Evolutionary conservation across 805 yeast genomes (phyloP).

Genomic region (Dipodascopsis tothii): DNA sequence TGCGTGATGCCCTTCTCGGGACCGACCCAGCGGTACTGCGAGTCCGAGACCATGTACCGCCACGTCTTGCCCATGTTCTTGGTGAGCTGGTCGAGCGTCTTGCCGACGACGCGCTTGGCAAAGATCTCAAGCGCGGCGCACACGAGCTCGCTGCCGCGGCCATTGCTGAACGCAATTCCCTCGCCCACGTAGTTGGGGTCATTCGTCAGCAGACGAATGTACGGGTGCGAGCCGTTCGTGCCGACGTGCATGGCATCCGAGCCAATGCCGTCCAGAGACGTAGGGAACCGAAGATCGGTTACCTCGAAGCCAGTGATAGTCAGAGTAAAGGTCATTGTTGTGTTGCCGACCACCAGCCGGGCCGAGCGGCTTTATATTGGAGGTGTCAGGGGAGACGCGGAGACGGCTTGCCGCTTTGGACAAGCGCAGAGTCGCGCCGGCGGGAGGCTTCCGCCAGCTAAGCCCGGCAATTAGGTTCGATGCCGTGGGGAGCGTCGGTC

Average conservation of each 20-base stretch:
- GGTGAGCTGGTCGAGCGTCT: slow-evolving; percentile 31
- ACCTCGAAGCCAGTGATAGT: slow-evolving; percentile 29
- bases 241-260: slow-evolving; percentile 33
- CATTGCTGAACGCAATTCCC: slow-evolving; percentile 40
- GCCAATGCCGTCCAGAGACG: slow-evolving; percentile 35
- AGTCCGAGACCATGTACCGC: slow-evolving; percentile 36
- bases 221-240: background rate
- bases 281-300: slow-evolving; percentile 26
- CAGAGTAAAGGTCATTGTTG: no score
- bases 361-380: no score
- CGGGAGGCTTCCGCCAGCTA: no score
- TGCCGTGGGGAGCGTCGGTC: no score
- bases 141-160: slow-evolving; percentile 36
- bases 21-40: slow-evolving; percentile 40
- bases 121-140: slow-evolving; percentile 34
- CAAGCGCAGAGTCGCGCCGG: no score
- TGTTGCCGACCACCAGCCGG: no score
- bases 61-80: slow-evolving; percentile 38
- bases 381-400: no score
- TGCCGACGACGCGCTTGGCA: slow-evolving; percentile 35
- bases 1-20: slow-evolving; percentile 41
- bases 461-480: no score
- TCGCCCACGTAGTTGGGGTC: slow-evolving; percentile 32
- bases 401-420: no score
- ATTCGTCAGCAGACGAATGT: slow-evolving; percentile 27